Evolutionary conservation across 306 rosid species (phyloP).

Genomic region (Styphnolobium japonicum): DNA sequence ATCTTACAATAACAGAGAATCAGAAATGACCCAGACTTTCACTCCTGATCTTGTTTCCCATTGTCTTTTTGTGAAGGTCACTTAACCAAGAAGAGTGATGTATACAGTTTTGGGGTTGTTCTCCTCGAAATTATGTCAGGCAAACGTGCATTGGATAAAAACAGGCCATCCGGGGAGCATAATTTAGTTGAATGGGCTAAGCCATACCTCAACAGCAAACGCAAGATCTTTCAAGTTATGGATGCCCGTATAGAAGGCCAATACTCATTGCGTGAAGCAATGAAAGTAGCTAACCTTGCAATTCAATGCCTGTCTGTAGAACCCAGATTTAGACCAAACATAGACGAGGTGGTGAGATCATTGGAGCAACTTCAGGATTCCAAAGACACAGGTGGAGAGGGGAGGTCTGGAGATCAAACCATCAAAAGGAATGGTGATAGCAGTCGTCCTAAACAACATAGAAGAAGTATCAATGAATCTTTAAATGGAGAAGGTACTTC

Average conservation of each 20-base stretch:
- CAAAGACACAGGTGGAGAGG: constrained; percentile 4
- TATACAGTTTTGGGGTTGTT: constrained; percentile 92
- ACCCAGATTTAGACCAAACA: constrained; percentile 63
- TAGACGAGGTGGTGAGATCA: constrained; percentile 61
- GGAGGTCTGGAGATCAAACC: constrained; percentile 12
- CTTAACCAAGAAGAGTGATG: constrained; percentile 79
- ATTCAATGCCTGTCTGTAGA: constrained; percentile 61
- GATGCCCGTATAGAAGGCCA: constrained; percentile 81
- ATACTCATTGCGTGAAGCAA: constrained; percentile 53
- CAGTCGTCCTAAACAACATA: constrained; percentile 11
- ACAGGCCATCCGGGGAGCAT: constrained; percentile 72
- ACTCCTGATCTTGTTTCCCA: constrained; percentile 29
- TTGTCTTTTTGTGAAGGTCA: constrained; percentile 61
- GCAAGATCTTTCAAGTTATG: constrained; percentile 58
- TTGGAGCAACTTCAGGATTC: constrained; percentile 67
- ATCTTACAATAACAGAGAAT: background rate
- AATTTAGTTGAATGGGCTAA: constrained; percentile 82
- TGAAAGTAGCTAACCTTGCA: constrained; percentile 57
- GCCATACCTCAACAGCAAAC: constrained; percentile 68
- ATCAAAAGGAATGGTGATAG: constrained; percentile 3
- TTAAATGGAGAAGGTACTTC: constrained; percentile 23
- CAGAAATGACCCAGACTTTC: background rate
- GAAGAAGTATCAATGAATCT: constrained; percentile 10
- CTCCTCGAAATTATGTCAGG: constrained; percentile 79
- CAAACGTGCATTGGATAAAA: constrained; percentile 67